Percentiles rank a stretch among this genome's conserved stretches.
phyloP scores from a whole-genome alignment of 1,139 yeast genomes.

The Maudiozyma humilis region DNA sequence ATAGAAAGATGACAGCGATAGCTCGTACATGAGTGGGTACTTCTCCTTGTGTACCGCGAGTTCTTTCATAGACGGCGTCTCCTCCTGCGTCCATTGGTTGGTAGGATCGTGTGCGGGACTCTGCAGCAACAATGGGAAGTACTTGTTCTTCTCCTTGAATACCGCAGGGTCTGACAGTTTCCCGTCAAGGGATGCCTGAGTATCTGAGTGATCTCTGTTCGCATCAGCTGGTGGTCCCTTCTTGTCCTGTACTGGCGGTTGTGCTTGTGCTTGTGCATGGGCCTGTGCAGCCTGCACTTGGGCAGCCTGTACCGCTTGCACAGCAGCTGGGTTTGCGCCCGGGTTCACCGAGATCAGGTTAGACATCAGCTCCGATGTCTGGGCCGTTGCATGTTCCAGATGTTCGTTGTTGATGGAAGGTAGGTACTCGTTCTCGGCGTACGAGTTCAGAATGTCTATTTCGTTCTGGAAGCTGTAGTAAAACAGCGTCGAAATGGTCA shows the following conservation, averaged over 20 bases:
- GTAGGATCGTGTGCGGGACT: conserved; percentile 20
- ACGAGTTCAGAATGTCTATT: conserved; percentile 30
- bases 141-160: conserved; percentile 33
- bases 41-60: conserved; percentile 19
- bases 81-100: background rate
- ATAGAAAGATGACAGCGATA: conserved; percentile 20
- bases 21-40: conserved; percentile 32
- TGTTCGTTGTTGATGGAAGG: conserved; percentile 22
- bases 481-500: conserved; percentile 27
- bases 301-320: background rate
- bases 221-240: conserved; percentile 4
- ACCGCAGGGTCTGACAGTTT: conserved; percentile 17
- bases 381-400: background rate
- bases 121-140: conserved; percentile 32
- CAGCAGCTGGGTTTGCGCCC: background rate
- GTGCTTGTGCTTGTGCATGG: no score
- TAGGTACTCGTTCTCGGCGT: conserved; percentile 29
- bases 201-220: background rate
- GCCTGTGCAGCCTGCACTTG: background rate
- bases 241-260: background rate
- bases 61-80: background rate
- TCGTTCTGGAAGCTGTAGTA: conserved; percentile 32
- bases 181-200: background rate
- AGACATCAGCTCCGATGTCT: conserved; percentile 1
- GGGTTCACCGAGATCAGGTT: background rate